These are phyloP conservation scores for Pholiota molesta DNA, from an alignment of 768 basidiomycete genomes.

Conservation along the genomic window DNA sequence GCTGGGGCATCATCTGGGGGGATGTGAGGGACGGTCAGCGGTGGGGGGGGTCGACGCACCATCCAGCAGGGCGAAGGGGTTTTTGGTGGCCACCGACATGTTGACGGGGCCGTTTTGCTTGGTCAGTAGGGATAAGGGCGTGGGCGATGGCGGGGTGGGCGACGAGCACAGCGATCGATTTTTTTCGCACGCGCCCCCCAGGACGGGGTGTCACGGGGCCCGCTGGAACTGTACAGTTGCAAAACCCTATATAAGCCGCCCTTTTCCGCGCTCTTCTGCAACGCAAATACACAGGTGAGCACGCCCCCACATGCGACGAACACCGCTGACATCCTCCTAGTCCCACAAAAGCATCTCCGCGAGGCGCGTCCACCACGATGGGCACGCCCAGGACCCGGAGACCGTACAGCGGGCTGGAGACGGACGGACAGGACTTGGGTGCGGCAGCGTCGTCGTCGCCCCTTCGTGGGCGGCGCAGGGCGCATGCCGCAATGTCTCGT, in stretches of 20 bases:
- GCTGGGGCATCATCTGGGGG: slow-evolving; percentile 50
- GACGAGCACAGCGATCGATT: slow-evolving; percentile 9
- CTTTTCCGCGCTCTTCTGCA: slow-evolving; percentile 21
- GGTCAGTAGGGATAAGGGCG: slow-evolving; percentile 31
- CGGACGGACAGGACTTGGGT: slow-evolving; percentile 84
- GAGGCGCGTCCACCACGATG: slow-evolving; percentile 82
- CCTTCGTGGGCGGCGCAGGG: slow-evolving; percentile 73
- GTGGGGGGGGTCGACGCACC: slow-evolving; percentile 48
- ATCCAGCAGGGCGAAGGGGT: slow-evolving; percentile 83
- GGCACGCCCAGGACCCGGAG: slow-evolving; percentile 84
- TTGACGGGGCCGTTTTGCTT: slow-evolving; percentile 61
- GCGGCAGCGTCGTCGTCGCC: slow-evolving; percentile 61
- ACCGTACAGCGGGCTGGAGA: slow-evolving; percentile 88
- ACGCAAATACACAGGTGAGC: slow-evolving; percentile 74
- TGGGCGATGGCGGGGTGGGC: slow-evolving; percentile 20
- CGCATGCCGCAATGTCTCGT: slow-evolving; percentile 88
- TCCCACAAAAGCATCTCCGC: slow-evolving; percentile 88
- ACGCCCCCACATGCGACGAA: no score
- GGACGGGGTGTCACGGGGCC: slow-evolving; percentile 43
- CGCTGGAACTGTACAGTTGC: slow-evolving; percentile 52
- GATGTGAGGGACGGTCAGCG: slow-evolving; percentile 20
- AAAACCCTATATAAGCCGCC: slow-evolving; percentile 27
- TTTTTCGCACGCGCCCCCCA: slow-evolving; percentile 23
- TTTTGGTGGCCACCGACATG: slow-evolving; percentile 92
- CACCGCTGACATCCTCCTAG: slow-evolving; percentile 41